These are phyloP conservation scores for Myrmaecium sp. DNA, from an alignment of 2,329 filamentous ascomycete species.

Conservation along the genomic window DNA sequence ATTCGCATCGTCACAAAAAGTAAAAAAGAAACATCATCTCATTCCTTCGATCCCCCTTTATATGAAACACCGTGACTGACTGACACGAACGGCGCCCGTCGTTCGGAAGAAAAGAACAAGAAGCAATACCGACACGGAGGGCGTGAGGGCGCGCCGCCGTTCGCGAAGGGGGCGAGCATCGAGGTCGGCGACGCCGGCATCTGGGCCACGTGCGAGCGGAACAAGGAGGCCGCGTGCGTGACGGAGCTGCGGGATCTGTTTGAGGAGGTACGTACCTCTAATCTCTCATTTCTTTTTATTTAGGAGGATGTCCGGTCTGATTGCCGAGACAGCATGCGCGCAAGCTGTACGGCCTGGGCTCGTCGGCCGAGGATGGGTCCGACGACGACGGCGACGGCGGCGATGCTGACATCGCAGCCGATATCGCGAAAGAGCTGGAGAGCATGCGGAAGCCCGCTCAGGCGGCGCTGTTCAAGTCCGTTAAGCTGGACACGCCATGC, in stretches of 20 bases:
- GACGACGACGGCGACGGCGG: constrained; percentile 15
- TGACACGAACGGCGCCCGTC: too few relatives aligned
- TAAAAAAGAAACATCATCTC: too few relatives aligned
- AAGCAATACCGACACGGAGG: constrained; percentile 1
- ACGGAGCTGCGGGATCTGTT: constrained; percentile 50
- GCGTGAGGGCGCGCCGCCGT: constrained; percentile 1
- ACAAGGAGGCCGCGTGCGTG: constrained; percentile 53
- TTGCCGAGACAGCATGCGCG: constrained; percentile 45
- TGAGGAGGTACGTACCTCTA: constrained; percentile 36
- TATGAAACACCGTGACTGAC: too few relatives aligned
- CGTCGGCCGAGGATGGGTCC: constrained; percentile 24
- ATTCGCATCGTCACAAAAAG: too few relatives aligned
- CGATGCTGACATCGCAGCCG: constrained; percentile 48
- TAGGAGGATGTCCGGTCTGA: constrained; percentile 1
- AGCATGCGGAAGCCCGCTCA: constrained; percentile 36
- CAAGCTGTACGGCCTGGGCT: constrained; percentile 28
- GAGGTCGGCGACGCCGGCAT: constrained; percentile 56
- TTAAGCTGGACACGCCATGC: constrained; percentile 39
- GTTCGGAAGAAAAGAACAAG: constrained; percentile 1
- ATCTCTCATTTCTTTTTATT: not conserved
- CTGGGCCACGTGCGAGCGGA: constrained; percentile 61
- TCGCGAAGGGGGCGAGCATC: too few relatives aligned
- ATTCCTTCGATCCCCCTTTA: too few relatives aligned
- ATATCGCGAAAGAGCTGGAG: constrained; percentile 55
- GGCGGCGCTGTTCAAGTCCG: constrained; percentile 33